Base-by-base conservation (phyloP, 2,329 filamentous ascomycete genomes). In the Coleophoma eucalyptorum region DNA sequence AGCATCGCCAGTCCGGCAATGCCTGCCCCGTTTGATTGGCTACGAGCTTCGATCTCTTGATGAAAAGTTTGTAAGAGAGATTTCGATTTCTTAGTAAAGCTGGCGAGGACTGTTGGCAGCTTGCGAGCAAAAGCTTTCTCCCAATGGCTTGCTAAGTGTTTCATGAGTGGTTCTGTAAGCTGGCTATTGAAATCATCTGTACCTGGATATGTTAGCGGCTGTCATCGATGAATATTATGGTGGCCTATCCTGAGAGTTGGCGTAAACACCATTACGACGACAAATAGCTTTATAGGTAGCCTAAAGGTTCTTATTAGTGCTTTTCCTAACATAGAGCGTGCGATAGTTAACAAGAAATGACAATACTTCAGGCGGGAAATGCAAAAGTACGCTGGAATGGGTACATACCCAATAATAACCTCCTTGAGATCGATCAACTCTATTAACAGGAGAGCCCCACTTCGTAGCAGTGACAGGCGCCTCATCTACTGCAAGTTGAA, bases 201-300 rank as follows among this genome's bases (percentile, higher is more conserved):
- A 21, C 73, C 42, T 44, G n/a, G 15, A n/a, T 20, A 21, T 44
- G 31, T 11, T 11, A 21, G 18, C n/a, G n/a, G n/a, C 26, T 5
- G n/a, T 12, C 19, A 10, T 13, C 19, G 5, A 44, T 26, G 26
- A 6, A 26, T 26, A 8, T 26, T 8, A 8, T 26, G 26, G 26
- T 26, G 26, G 13, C 16, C n/a, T 44, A 32, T 19, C 72, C 32
- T 64, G 59, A 5, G 51, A 37, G 46, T 72, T 72, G 2, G 64
- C 58, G 56, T 66, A 81, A 3, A 71, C 69, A 5, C 78, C 81
- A 49, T 73, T 58, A 42, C 79, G 71, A 38, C 76, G 68, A 46
- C 76, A 76, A 2, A 77, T 72, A 10, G 81, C 82, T 62, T 76
- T 79, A 57, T 84, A 85, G 0, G 81, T 83, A 2, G 65, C 21